Percentiles rank a stretch among this genome's conserved stretches.
Evolutionary conservation across 176 grass and related monocot genomes (phyloP).

Genomic region (Cenchrus fungigraminus): DNA sequence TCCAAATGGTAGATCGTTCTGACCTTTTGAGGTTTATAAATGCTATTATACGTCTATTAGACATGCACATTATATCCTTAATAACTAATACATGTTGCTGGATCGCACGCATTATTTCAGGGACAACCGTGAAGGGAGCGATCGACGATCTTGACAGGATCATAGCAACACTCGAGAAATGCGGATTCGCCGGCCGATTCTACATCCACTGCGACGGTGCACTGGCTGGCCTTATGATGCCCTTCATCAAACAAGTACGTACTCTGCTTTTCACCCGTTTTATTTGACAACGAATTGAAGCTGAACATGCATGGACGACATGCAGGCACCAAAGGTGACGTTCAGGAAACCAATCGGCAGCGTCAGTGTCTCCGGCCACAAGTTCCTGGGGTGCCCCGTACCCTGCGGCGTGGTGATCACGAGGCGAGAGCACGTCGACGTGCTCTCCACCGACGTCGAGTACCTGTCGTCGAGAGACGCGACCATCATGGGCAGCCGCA

Average conservation of each 20-base stretch:
- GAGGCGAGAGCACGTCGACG: constrained; percentile 15
- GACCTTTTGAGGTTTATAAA: too few relatives aligned
- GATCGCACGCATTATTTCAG: not conserved
- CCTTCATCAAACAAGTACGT: constrained; percentile 38
- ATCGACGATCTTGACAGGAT: constrained; percentile 55
- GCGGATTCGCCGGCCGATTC: constrained; percentile 36
- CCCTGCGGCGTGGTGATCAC: constrained; percentile 49
- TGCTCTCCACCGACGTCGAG: constrained; percentile 31
- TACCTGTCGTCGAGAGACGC: constrained; percentile 49
- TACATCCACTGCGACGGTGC: constrained; percentile 62
- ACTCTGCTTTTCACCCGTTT: too few relatives aligned
- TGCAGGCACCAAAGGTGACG: constrained; percentile 48
- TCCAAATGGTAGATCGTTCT: too few relatives aligned
- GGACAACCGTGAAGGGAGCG: constrained; percentile 58
- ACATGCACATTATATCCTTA: too few relatives aligned
- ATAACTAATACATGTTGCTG: too few relatives aligned
- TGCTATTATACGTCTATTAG: too few relatives aligned
- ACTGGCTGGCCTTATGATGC: constrained; percentile 52
- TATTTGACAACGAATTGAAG: too few relatives aligned
- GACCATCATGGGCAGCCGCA: constrained; percentile 58
- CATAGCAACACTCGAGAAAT: constrained; percentile 51
- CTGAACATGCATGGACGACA: too few relatives aligned
- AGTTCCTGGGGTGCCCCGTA: constrained; percentile 47
- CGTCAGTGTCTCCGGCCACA: constrained; percentile 54
- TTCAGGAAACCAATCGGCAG: constrained; percentile 52